Percentiles rank a stretch among this genome's conserved stretches.
Conservation (phyloP, 2,329 filamentous ascomycete genomes). For the Fusarium sp. region DNA sequence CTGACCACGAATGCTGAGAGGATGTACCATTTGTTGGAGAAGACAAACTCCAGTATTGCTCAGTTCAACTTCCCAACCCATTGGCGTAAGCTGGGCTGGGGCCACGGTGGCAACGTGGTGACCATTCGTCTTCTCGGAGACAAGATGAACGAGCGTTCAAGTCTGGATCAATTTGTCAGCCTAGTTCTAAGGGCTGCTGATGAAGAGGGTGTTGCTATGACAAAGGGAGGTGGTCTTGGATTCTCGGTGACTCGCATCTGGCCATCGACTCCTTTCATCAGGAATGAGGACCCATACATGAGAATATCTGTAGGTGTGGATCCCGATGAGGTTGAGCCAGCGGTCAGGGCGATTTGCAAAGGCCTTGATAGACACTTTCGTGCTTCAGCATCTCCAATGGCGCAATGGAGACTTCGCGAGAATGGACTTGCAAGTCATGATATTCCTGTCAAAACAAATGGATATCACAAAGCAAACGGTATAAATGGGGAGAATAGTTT, state of each 20-base stretch:
- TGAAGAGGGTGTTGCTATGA: slow-evolving; percentile 38
- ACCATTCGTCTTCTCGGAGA: slow-evolving; percentile 32
- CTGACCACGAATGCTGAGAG: slow-evolving; percentile 25
- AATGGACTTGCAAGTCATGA: slow-evolving; percentile 8
- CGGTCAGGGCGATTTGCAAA: slow-evolving; percentile 34
- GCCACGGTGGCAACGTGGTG: slow-evolving; percentile 38
- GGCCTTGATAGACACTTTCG: slow-evolving; percentile 35
- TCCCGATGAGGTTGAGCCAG: slow-evolving; percentile 36
- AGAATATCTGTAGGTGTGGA: slow-evolving; percentile 37
- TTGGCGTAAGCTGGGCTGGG: slow-evolving; percentile 39
- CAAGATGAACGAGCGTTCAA: slow-evolving; percentile 35
- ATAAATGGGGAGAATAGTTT: background rate
- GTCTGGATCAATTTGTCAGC: slow-evolving; percentile 29
- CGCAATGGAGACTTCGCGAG: slow-evolving; percentile 33
- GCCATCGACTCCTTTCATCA: slow-evolving; percentile 36
- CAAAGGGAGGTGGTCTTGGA: slow-evolving; percentile 36
- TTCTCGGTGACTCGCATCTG: slow-evolving; percentile 40
- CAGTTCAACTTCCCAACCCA: slow-evolving; percentile 30
- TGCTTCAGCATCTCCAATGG: slow-evolving; percentile 25
- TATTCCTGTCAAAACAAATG: background rate
- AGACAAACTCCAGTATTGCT: slow-evolving; percentile 15
- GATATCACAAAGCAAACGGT: background rate
- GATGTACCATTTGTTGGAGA: slow-evolving; percentile 22
- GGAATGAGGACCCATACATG: slow-evolving; percentile 37
- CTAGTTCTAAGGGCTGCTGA: slow-evolving; percentile 32